Evolutionary conservation across 805 yeast genomes (phyloP), one percentile per base, ranked within the genome.

Genomic region (Candida boidinii): DNA sequence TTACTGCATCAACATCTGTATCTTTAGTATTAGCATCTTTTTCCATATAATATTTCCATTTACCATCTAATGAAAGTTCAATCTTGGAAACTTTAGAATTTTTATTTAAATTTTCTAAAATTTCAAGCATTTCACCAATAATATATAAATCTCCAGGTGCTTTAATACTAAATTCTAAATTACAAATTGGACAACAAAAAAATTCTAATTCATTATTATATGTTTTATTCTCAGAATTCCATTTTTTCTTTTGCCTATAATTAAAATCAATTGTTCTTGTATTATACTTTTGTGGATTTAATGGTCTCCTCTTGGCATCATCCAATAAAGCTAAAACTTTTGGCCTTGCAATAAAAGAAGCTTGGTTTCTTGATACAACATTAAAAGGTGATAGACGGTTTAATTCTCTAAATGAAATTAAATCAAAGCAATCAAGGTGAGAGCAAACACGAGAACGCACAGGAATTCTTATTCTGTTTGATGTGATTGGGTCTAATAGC

Each of bases 141-240:
- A 54, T 41, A 23, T 55, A 56, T 17, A 58, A 30, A 32, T 58
- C 61, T 7, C 60, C 60, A 1, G 52, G 44, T 8, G 25, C 36
- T 17, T 44, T 45, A 11, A 58, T 51, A 33, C 48, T 52, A 29
- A 58, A 58, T 30, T 58, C 62, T 18, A 53, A 26, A 16, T 51
- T 54, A 43, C 63, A 58, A 9, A 57, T 48, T 1, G 63, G 63
- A 33, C 63, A 58, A 24, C 43, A 39, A 34, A 58, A 58, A 41
- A 31, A 56, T 15, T 48, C 50, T 23, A 58, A 30, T 7, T 42
- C 35, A 31, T 58, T 58, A 27, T 50, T 53, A 13, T 37, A 32
- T 28, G 34, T 34, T 13, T 28, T 26, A 8, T 35, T 37, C 12
- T 38, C 42, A 21, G 39, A 49, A 18, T 51, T 46, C 10, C 34